Conservation (phyloP, 371 early-diverging fungal species). For the Mucor sp. region DNA sequence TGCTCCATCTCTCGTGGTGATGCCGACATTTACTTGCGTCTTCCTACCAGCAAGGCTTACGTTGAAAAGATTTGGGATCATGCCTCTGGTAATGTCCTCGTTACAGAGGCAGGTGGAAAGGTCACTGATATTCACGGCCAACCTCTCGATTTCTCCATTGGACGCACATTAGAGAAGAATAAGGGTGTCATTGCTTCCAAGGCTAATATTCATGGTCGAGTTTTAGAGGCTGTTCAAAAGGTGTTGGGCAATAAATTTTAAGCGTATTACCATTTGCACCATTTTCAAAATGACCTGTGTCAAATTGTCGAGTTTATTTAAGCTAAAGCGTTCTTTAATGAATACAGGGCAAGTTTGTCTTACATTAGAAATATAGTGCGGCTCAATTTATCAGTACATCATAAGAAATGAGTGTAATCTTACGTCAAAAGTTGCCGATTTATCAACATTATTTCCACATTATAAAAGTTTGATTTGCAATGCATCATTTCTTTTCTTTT, state of each 20-base stretch:
- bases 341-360: too few species aligned
- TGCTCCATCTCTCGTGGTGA: slow-evolving; percentile 86
- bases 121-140: slow-evolving; percentile 86
- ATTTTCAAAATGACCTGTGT: too few species aligned
- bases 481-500: too few species aligned
- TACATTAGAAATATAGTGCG: too few species aligned
- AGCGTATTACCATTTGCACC: too few species aligned
- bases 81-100: slow-evolving; percentile 88
- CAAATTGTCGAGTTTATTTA: too few species aligned
- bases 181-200: slow-evolving; percentile 90
- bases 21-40: slow-evolving; percentile 88
- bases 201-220: slow-evolving; percentile 61
- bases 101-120: slow-evolving; percentile 94
- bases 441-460: too few species aligned
- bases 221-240: slow-evolving; percentile 70
- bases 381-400: too few species aligned
- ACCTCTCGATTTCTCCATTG: slow-evolving; percentile 87
- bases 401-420: too few species aligned
- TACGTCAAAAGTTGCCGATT: too few species aligned
- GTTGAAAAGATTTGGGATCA: slow-evolving; percentile 99
- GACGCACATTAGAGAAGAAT: slow-evolving; percentile 81
- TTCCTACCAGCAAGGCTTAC: slow-evolving; percentile 80
- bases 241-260: slow-evolving; percentile 43
- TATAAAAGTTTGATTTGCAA: too few species aligned
- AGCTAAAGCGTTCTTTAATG: too few species aligned